phyloP scores from a whole-genome alignment of 2,329 filamentous ascomycete genomes.

The Ascosphaera acerosa region DNA sequence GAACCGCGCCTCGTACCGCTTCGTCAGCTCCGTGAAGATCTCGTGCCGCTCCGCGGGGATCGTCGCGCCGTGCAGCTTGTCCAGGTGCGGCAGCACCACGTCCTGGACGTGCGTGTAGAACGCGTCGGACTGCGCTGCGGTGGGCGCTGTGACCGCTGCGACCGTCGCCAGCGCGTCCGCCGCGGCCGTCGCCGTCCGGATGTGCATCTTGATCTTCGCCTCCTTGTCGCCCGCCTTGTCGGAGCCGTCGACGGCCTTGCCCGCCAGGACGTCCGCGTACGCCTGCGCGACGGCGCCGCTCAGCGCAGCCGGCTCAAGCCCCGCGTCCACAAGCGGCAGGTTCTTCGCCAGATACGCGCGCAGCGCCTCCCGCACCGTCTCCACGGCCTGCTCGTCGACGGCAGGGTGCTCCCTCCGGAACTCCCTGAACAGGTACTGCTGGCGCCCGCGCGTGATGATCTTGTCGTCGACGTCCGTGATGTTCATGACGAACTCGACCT shows the following conservation, averaged over 20 bases:
- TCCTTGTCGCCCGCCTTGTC: constrained; percentile 44
- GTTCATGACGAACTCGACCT: constrained; percentile 78
- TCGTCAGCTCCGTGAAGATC: constrained; percentile 74
- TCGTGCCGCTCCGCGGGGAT: constrained; percentile 35
- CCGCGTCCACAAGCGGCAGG: constrained; percentile 24
- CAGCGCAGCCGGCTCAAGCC: constrained; percentile 23
- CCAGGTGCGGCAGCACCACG: constrained; percentile 60
- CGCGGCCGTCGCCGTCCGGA: constrained; percentile 34
- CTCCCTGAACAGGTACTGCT: constrained; percentile 52
- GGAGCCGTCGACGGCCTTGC: constrained; percentile 28
- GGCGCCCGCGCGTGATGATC: constrained; percentile 41
- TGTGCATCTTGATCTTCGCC: constrained; percentile 76
- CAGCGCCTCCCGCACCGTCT: constrained; percentile 27
- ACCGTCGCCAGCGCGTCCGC: constrained; percentile 24
- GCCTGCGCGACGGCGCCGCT: constrained; percentile 22
- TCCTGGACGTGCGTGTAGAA: constrained; percentile 37
- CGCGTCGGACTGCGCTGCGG: constrained; percentile 12
- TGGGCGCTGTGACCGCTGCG: constrained; percentile 7
- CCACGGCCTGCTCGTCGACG: constrained; percentile 21
- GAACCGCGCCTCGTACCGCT: constrained; percentile 69
- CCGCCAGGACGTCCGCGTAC: constrained; percentile 29
- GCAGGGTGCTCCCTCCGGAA: constrained; percentile 30
- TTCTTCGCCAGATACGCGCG: constrained; percentile 42
- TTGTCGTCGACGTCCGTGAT: constrained; percentile 68
- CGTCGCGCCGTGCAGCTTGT: constrained; percentile 30